These are phyloP conservation scores for Eleusine indica DNA, from an alignment of 176 grass and related monocot species.

Conservation along the genomic window DNA sequence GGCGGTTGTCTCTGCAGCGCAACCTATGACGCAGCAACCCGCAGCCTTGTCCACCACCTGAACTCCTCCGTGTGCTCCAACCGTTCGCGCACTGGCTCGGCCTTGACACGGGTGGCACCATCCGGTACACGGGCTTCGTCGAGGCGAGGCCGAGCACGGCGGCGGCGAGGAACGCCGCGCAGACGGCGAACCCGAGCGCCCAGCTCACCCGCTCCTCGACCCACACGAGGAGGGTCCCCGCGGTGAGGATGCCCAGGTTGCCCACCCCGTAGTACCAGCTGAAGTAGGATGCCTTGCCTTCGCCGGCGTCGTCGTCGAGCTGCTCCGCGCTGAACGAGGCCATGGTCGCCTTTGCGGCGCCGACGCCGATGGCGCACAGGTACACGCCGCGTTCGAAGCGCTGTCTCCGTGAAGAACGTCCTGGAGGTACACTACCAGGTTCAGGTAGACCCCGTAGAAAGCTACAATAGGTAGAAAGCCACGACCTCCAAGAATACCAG, in stretches of 20 bases:
- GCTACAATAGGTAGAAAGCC: neutral
- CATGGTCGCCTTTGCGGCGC: conserved; percentile 42
- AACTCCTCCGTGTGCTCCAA: conserved; percentile 39
- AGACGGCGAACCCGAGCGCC: conserved; percentile 64
- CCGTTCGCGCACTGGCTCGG: neutral
- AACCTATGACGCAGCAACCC: too few species aligned
- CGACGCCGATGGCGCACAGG: conserved; percentile 48
- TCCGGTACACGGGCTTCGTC: conserved; percentile 32
- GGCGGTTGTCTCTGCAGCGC: too few species aligned
- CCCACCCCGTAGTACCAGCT: conserved; percentile 55
- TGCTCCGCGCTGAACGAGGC: conserved; percentile 54
- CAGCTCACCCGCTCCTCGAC: conserved; percentile 54
- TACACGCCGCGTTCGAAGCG: conserved; percentile 66
- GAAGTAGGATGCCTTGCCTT: conserved; percentile 54
- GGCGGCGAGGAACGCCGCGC: conserved; percentile 35
- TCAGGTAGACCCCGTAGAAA: conserved; percentile 59
- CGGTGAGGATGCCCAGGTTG: conserved; percentile 45
- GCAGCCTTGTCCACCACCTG: conserved; percentile 52
- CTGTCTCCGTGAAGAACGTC: conserved; percentile 61
- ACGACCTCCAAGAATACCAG: conserved; percentile 63
- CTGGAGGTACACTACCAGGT: conserved; percentile 69
- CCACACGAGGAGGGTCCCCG: conserved; percentile 62
- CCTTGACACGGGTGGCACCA: neutral
- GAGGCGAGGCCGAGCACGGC: conserved; percentile 36
- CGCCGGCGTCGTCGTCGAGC: conserved; percentile 35